Evolutionary conservation across 805 yeast species (phyloP), one percentile per base, ranked within the genome.

Genomic region (Ogataea pignaliae): DNA sequence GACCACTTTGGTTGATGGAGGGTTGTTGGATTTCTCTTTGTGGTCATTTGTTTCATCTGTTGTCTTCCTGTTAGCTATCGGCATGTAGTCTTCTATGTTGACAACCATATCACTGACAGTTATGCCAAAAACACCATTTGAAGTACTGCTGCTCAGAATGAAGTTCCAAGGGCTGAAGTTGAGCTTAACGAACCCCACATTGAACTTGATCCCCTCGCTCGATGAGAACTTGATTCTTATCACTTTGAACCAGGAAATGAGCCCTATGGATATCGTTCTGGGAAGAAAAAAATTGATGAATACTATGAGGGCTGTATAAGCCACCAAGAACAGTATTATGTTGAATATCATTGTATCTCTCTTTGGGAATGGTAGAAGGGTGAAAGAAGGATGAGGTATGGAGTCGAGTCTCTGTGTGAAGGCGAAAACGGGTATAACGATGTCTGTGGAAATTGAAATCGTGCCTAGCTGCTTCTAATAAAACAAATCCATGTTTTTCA

Each of bases 181-280:
- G 2, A 57, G 14, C 10, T 44, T 37, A 13, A 60, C 36, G 1
- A 59, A 50, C 6, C 50, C 35, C 15, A 56, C 39, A 2, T 34
- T 18, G 5, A 56, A 15, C 1, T 39, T 21, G 30, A 43, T 37
- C 3, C 44, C 26, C 26, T 21, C 26, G 26, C 26, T 5, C 4
- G 26, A 21, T 21, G 26, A 21, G 7, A 48, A 33, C 3, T 44
- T 43, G 6, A 61, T 37, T 21, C 54, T 39, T 26, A 52, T 40
- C 11, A 60, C 14, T 21, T 48, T 45, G 26, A 57, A 39, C 63
- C 61, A 57, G 3, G 61, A 55, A 10, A 60, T 36, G 30, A 58
- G 44, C 7, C 57, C 54, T 13, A 61, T 36, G 3, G 59, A 50
- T 2, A 45, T 51, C 34, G 42, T 52, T 10, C 53, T 53, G n/a